Evolutionary conservation across 192 early-diverging fungal species (phyloP), one percentile per base, ranked within the genome.

Genomic region (Mortierella hygrophila): DNA sequence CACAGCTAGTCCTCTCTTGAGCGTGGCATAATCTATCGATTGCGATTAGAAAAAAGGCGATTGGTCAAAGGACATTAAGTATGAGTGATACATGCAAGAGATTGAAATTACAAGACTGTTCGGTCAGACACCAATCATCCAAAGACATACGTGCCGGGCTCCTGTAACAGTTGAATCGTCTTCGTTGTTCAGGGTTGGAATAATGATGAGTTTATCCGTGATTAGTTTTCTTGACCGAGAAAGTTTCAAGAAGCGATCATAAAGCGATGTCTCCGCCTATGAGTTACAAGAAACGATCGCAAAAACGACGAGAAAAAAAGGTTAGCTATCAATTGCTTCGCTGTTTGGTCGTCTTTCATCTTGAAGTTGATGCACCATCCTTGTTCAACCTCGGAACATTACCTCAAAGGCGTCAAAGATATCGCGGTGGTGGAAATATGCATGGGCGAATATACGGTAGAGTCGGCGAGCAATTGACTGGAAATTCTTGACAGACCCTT

Each of bases 401-500:
- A 92, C 95, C 89, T 97, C 97, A 86, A 96, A 97, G 21, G 91
- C 90, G 70, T 95, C 94, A 89, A 99, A 99, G 8, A 96, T 85
- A 76, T 96, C 96, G 15, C 94, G 88, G 87, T 99, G 98, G 85
- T 97, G 96, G 79, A 94, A 98, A 88, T 96, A 99, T 7, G 96
- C 91, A 88, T 99, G 98, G 3, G 98, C 97, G 90, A 99, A 99
- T 37, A 99, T 94, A n/a, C 98, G 92, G 82, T 99, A 98, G 23
- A 99, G 91, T 42, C 98, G 84, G n/a, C 98, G 88, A 3, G 96
- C 96, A 78, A 98, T 97, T 57, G 93, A 93, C 79, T 95, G 93
- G 78, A 97, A 97, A 57, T 97, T 95, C 86, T 97, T 97, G n/a
- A 95, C 63, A 68, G 96, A 95, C 6, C 94, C 77, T 35, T 90